Evolutionary conservation across 2,329 filamentous ascomycete genomes (phyloP).

Genomic region (Penicillium sp.): DNA sequence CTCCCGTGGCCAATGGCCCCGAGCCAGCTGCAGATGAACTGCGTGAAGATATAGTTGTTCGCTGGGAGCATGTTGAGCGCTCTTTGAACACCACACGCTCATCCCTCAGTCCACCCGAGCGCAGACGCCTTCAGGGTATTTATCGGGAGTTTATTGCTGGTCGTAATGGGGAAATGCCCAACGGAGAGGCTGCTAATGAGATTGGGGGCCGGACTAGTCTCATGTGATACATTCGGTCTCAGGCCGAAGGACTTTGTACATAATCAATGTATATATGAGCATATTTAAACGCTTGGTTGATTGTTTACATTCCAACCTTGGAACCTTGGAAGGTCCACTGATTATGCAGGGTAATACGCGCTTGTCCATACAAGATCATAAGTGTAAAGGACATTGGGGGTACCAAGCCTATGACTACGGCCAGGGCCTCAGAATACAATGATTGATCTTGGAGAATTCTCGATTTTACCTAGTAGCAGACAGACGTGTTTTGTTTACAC

Average conservation of each 20-base stretch:
- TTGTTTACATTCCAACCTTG: too few species aligned
- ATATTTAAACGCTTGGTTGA: not conserved
- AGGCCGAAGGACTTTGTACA: conserved; percentile 4
- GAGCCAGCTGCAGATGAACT: conserved; percentile 33
- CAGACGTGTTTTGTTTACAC: too few species aligned
- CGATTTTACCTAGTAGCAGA: too few species aligned
- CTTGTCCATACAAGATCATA: too few species aligned
- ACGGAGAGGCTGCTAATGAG: conserved; percentile 87
- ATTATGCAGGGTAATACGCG: too few species aligned
- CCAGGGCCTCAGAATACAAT: too few species aligned
- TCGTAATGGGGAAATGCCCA: conserved; percentile 91
- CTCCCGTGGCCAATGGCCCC: conserved; percentile 23
- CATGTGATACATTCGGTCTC: conserved; percentile 62
- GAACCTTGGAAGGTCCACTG: too few species aligned
- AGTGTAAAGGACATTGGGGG: too few species aligned
- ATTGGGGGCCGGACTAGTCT: conserved; percentile 89
- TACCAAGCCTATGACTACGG: too few species aligned
- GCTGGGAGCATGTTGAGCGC: conserved; percentile 79
- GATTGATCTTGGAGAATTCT: too few species aligned
- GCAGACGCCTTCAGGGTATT: conserved; percentile 72
- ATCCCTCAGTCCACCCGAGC: conserved; percentile 80
- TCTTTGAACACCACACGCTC: conserved; percentile 76
- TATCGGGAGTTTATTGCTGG: conserved; percentile 93
- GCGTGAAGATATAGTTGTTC: conserved; percentile 73
- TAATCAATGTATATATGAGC: conserved; percentile 14